Evolutionary conservation across 1,284 basidiomycete genomes (phyloP).

Genomic region (Hymenochaete sp.): DNA sequence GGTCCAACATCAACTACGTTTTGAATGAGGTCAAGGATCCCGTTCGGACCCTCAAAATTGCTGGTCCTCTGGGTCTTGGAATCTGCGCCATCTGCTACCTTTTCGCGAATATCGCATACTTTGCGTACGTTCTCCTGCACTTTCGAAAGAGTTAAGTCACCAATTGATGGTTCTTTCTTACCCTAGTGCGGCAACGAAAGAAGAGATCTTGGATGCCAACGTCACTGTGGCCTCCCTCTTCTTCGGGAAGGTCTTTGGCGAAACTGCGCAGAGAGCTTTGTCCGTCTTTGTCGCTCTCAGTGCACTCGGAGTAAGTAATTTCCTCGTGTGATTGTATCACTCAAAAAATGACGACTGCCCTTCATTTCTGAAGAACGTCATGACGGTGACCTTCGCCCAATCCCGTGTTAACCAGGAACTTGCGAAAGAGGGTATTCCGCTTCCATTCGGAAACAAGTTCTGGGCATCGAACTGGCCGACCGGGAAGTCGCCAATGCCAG

Average conservation of each 20-base stretch:
- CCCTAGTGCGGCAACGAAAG: constrained; percentile 32
- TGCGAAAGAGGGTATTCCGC: constrained; percentile 44
- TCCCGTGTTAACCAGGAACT: constrained; percentile 28
- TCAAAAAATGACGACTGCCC: not conserved
- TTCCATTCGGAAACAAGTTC: constrained; percentile 37
- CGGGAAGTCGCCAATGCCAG: constrained; percentile 37
- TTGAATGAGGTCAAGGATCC: constrained; percentile 47
- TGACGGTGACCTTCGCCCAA: not conserved
- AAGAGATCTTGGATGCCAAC: constrained; percentile 36
- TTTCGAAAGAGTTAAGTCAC: not conserved
- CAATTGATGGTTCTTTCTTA: not conserved
- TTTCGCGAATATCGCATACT: constrained; percentile 46
- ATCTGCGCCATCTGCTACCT: constrained; percentile 41
- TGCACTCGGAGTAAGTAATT: constrained; percentile 7
- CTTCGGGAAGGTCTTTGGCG: constrained; percentile 47
- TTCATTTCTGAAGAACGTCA: no score
- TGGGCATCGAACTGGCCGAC: constrained; percentile 40
- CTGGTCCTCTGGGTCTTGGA: constrained; percentile 43
- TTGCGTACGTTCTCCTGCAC: constrained; percentile 26
- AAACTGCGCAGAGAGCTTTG: constrained; percentile 36
- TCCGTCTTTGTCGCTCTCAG: constrained; percentile 42
- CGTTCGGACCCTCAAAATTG: constrained; percentile 43
- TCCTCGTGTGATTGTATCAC: not conserved
- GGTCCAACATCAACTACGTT: constrained; percentile 45
- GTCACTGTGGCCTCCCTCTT: constrained; percentile 47